These are phyloP conservation scores for Aspergillus eucalypticola DNA, from an alignment of 2,329 filamentous ascomycete species.

Conservation along the genomic window DNA sequence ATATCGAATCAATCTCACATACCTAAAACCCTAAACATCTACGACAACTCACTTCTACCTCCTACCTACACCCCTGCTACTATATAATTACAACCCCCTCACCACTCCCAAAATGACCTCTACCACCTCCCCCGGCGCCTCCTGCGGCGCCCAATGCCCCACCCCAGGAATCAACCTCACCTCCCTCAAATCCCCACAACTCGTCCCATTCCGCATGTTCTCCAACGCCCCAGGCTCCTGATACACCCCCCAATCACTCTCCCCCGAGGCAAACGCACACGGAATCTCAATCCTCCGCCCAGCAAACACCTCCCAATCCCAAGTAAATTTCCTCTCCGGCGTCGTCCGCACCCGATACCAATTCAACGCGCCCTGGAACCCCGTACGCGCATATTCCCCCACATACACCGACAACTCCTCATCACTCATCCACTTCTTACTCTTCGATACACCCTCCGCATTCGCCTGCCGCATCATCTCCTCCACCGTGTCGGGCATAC, in stretches of 20 bases:
- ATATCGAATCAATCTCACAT: no score
- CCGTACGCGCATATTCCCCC: conserved; percentile 60
- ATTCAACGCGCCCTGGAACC: conserved; percentile 66
- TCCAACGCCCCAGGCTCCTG: conserved; percentile 67
- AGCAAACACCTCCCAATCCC: conserved; percentile 60
- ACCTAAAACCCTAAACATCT: not conserved
- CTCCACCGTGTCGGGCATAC: conserved; percentile 61
- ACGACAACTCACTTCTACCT: not conserved
- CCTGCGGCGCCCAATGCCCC: conserved; percentile 71
- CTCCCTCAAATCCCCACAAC: conserved; percentile 57
- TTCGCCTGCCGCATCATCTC: conserved; percentile 56
- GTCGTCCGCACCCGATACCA: conserved; percentile 66
- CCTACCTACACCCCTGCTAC: not conserved
- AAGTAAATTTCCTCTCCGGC: conserved; percentile 43
- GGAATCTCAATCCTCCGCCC: conserved; percentile 64
- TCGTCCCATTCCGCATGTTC: conserved; percentile 48
- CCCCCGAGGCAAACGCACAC: conserved; percentile 62
- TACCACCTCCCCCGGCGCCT: conserved; percentile 58
- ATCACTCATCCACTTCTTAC: conserved; percentile 57
- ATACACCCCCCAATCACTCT: conserved; percentile 67
- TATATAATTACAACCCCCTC: conserved; percentile 13
- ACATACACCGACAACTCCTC: conserved; percentile 54
- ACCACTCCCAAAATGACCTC: conserved; percentile 50
- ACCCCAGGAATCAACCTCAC: conserved; percentile 58
- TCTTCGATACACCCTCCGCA: conserved; percentile 39